Evolutionary conservation across 2,329 filamentous ascomycete genomes (phyloP), one percentile per base, ranked within the genome.

Genomic region (Scedosporium minutisporum): DNA sequence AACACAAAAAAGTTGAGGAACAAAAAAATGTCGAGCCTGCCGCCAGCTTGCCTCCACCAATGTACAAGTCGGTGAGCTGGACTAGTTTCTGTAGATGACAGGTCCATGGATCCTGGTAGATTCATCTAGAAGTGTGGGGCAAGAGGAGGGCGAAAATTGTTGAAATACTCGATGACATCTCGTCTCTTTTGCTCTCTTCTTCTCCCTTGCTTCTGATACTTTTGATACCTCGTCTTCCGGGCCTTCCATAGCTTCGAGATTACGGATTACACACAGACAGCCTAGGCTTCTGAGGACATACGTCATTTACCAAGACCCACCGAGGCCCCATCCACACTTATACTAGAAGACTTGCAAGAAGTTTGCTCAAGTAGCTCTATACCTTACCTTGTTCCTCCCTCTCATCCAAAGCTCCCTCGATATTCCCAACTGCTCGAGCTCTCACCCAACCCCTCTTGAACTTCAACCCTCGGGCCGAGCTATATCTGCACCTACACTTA

Each of bases 81-180:
- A 42, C 41, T 60, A 42, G 9, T 10, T 10, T 7, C 10, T 38
- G 23, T 18, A 27, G 25, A 41, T 10, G 44, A 27, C 23, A 33
- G 9, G 9, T 9, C 14, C n/a, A 14, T 29, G 33, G 51, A 62
- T 21, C 29, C 33, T 58, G 60, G 53, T 62, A 62, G 60, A 62
- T 42, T 38, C 60, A 62, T 62, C 60, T 62, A 55, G 60, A 62
- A 62, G 51, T 51, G 60, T 55, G 60, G 46, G 60, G 51, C 25
- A 33, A 14, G 4, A 21, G 18, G 29, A 29, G 14, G 14, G 14
- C 42, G n/a, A 60, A 12, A 38, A 55, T 4, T 6, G 38, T n/a
- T 14, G 25, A 51, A 48, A 44, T 25, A 51, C 21, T 16, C 46
- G 48, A 33, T 14, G 23, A 16, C 44, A 48, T 18, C 44, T 48